Conservation (phyloP, 306 rosid genomes). For the Quillaja saponaria region DNA sequence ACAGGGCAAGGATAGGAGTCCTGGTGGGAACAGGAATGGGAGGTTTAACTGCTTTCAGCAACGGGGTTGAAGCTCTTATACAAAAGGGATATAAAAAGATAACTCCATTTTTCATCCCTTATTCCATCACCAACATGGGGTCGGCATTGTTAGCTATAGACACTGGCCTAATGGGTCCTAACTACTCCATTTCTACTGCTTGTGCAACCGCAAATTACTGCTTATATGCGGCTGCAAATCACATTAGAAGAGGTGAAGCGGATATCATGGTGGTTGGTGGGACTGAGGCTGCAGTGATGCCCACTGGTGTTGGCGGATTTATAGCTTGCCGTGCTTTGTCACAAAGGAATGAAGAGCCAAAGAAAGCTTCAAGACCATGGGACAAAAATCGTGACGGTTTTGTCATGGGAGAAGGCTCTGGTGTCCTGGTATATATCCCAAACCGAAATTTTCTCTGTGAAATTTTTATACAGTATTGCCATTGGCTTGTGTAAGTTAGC, state of each 20-base stretch:
- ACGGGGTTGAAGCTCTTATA: constrained; percentile 51
- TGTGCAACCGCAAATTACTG: constrained; percentile 80
- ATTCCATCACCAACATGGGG: constrained; percentile 58
- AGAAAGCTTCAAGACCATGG: constrained; percentile 77
- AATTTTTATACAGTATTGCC: neutral
- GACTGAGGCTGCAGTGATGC: constrained; percentile 57
- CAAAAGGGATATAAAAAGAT: constrained; percentile 55
- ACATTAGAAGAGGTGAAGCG: constrained; percentile 72
- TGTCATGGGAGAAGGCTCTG: constrained; percentile 75
- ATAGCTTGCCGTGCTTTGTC: constrained; percentile 79
- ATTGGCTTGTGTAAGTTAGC: neutral
- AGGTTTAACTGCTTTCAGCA: constrained; percentile 49
- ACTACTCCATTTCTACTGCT: constrained; percentile 73
- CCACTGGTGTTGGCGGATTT: constrained; percentile 62
- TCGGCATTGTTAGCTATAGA: constrained; percentile 73
- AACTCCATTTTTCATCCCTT: constrained; percentile 61
- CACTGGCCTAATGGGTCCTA: constrained; percentile 70
- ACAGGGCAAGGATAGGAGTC: constrained; percentile 61
- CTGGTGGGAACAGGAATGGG: constrained; percentile 74
- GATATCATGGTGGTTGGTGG: constrained; percentile 80
- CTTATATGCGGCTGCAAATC: constrained; percentile 66
- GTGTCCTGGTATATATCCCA: constrained; percentile 54
- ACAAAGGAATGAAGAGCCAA: constrained; percentile 61
- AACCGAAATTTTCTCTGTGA: neutral
- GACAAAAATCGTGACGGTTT: constrained; percentile 77